Evolutionary conservation across 2,329 filamentous ascomycete species (phyloP), one percentile per base, ranked within the genome.

Genomic region (Emydomyces testavorans): DNA sequence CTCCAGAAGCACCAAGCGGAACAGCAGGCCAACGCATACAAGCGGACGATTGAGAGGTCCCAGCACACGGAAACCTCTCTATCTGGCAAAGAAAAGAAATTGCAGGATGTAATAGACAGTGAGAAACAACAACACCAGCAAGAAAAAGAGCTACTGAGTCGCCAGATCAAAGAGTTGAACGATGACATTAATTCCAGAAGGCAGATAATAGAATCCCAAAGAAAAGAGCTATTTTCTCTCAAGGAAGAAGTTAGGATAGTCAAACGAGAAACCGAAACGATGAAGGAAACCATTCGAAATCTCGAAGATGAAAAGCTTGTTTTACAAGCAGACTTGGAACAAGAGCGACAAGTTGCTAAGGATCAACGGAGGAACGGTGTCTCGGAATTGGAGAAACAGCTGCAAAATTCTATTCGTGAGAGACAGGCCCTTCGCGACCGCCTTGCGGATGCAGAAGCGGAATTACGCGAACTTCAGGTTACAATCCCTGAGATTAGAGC

Each of bases 281-380:
- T 85, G 51, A 70, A 71, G 41, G 80, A 84, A 54, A 85, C 80
- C 60, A 70, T 80, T 1, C 77, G 83, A 49, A 73, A 74, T 6
- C 63, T 89, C 16, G 82, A 89, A 59, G 83, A 88, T 54, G 84
- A 88, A 60, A 72, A 87, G n/a, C 80, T 85, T 46, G 77, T 85
- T 23, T 66, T 89, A 11, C 82, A 87, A 60, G 71, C 73, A 18
- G 76, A 74, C 31, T 64, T 82, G 36, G 80, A 84, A 42, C 76
- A 82, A 51, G 80, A 83, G 60, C 74, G 75, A 36, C 77, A 82
- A 53, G 74, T 77, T 50, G 74, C 75, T 4, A 75, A 77, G 40
- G 69, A 73, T 24, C 73, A 75, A 34, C 64, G 80, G 35, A 75
- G 73, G 55, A 72, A 71, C 52, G 75, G 78, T 48, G 67, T 81